A percentile compares a stretch with the other conserved stretches of the same genome.
These are phyloP conservation scores for Discostella pseudostelligera DNA, from an alignment of 108 stramenopile genomes.

Conservation along the genomic window DNA sequence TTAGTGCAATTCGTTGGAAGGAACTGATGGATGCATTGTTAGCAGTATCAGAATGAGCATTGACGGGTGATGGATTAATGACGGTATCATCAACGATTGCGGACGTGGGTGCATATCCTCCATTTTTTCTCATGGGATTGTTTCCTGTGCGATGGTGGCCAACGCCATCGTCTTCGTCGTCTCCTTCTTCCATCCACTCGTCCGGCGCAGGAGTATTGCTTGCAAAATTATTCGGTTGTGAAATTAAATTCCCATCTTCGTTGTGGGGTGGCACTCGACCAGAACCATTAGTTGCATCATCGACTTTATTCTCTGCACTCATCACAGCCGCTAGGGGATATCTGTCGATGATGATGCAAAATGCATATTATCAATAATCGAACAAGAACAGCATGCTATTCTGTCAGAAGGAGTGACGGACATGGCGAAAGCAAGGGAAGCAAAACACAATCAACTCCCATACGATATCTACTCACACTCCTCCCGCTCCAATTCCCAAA, in stretches of 20 bases:
- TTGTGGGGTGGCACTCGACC: too few relatives aligned
- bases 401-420: neutral
- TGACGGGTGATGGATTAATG: neutral
- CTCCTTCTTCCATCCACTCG: constrained; percentile 3
- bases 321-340: constrained; percentile 72
- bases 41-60: neutral
- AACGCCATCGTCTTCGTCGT: neutral
- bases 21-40: constrained; percentile 5
- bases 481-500: constrained; percentile 64
- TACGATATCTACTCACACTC: constrained; percentile 40
- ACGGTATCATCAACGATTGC: neutral
- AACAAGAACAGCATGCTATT: neutral
- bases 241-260: too few relatives aligned
- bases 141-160: neutral
- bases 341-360: too few relatives aligned
- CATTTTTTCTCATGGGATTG: neutral
- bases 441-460: too few relatives aligned
- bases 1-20: constrained; percentile 49
- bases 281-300: neutral
- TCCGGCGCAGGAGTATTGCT: constrained; percentile 2
- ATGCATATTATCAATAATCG: neutral
- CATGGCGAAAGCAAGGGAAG: too few relatives aligned
- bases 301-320: constrained; percentile 46
- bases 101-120: constrained; percentile 12
- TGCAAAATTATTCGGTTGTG: constrained; percentile 4